Conservation (phyloP, 106 monocot species). For the Posidonia australis region DNA sequence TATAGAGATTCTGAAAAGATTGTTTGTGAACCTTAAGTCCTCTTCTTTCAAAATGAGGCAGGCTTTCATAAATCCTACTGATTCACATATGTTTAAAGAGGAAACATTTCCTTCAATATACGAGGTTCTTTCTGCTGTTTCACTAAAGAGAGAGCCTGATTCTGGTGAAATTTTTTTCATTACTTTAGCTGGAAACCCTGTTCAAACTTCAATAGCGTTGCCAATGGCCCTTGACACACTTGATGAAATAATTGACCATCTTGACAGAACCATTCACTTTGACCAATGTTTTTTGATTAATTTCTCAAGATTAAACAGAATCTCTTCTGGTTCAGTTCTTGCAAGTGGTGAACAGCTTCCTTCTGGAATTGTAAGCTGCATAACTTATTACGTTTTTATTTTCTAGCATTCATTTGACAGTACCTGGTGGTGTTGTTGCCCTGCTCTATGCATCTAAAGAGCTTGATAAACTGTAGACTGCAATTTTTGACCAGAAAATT, state of each 20-base stretch:
- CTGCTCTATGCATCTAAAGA: too few relatives aligned
- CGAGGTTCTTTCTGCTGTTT: conserved; percentile 45
- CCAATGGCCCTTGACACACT: conserved; percentile 68
- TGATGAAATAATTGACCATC: conserved; percentile 43
- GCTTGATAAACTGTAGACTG: too few relatives aligned
- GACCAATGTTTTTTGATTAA: conserved; percentile 11
- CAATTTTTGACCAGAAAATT: too few relatives aligned
- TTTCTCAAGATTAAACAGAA: conserved; percentile 47
- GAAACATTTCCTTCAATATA: conserved; percentile 23
- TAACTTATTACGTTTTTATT: background rate
- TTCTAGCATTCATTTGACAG: background rate
- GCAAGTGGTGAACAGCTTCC: conserved; percentile 93
- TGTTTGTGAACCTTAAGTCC: conserved; percentile 47
- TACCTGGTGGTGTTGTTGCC: too few relatives aligned
- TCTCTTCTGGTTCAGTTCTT: conserved; percentile 64
- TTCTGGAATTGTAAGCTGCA: conserved; percentile 64
- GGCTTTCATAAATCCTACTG: conserved; percentile 24
- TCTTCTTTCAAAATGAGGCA: conserved; percentile 42
- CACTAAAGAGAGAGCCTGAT: conserved; percentile 39
- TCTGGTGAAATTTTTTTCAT: conserved; percentile 30
- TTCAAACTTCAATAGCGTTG: conserved; percentile 68
- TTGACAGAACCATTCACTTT: conserved; percentile 6
- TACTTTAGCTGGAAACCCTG: conserved; percentile 43
- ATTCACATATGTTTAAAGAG: conserved; percentile 17
- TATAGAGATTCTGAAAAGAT: conserved; percentile 33